Base-by-base conservation (phyloP, 306 rosid genomes). In the Erythrophleum fordii region DNA sequence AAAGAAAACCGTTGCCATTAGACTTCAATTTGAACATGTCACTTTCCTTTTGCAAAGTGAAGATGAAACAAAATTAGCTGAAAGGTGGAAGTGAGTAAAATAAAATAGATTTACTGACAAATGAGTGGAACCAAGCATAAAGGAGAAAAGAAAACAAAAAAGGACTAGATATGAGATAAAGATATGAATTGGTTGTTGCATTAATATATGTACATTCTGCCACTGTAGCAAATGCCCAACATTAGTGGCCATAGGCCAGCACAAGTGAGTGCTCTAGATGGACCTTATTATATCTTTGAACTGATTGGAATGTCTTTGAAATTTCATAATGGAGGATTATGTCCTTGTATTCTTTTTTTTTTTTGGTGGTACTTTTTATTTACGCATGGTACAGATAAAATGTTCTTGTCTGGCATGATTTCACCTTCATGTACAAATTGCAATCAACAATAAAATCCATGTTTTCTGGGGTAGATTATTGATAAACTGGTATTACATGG, bases 151-250 rank as follows among this genome's bases (percentile, higher is more conserved):
- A 25, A 12, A 58, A 25, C 1, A 26, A 29, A 34, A 35, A 66
- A 10, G 8, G 37, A 70, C 23, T 39, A 60, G 46, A 41, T 20
- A 28, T 58, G 49, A 28, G 59, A 37, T 18, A 67, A 75, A n/a
- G 56, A 46, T 11, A 48, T 34, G 64, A 71, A 18, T 71, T 71
- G 53, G 22, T 77, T 71, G 42, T 71, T 31, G 79, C 62, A 28
- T 51, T 41, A 49, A 61, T 62, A 59, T 61, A 17, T 61, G 17
- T 35, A 22, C 48, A 71, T 17, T 29, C 25, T 82, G 39, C 69
- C 69, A 66, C 80, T 70, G 51, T 55, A 72, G 80, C 37, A 48
- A 56, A 25, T 39, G 17, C 75, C 61, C 78, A 41, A 59, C 45
- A 41, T 76, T 72, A 37, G 34, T 73, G 76, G 28, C 62, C 60